Evolutionary conservation across 2,329 filamentous ascomycete genomes (phyloP), one percentile per base, ranked within the genome.

Genomic region (Paraphaeosphaeria sporulosa): DNA sequence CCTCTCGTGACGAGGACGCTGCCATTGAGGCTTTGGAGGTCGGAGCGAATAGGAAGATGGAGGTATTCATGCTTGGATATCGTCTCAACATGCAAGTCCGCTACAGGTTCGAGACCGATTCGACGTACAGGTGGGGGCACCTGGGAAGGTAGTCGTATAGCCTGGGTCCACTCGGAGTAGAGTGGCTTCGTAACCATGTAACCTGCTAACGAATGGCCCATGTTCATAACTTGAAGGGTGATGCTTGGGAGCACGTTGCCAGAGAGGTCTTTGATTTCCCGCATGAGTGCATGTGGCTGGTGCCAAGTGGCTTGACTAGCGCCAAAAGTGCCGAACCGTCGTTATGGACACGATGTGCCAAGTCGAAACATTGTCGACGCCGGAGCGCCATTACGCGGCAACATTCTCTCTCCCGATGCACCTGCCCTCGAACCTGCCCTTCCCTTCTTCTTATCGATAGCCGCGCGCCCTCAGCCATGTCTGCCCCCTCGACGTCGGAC

Each of bases 311-410:
- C 52, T 55, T 25, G 34, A 19, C 38, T 44, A 47, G 52, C 55
- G 55, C 55, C 36, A 43, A 36, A 47, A 10, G n/a, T 42, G 34
- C 61, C 66, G 69, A 67, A 70, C 68, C 64, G 67, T 66, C 63
- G 64, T 70, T 71, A 54, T 71, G 73, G 73, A 67, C 74, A 76
- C 74, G 74, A 74, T 65, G 67, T 71, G 72, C 74, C 73, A 75
- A 75, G 72, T 71, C 64, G 63, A 69, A 67, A 71, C 67, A 64
- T 68, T 58, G 36, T 64, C 56, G 59, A 66, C 68, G 69, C 69
- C 64, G 54, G 57, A 58, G 58, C 61, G 47, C 59, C 60, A 54
- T 44, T 46, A 52, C 58, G 44, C 49, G 49, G 43, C 32, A 52
- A 17, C 49, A 34, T 19, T 40, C 36, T 43, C 32, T 55, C 57